Conservation (phyloP, 495 filamentous ascomycete species). For the Penicillium antarcticum region DNA sequence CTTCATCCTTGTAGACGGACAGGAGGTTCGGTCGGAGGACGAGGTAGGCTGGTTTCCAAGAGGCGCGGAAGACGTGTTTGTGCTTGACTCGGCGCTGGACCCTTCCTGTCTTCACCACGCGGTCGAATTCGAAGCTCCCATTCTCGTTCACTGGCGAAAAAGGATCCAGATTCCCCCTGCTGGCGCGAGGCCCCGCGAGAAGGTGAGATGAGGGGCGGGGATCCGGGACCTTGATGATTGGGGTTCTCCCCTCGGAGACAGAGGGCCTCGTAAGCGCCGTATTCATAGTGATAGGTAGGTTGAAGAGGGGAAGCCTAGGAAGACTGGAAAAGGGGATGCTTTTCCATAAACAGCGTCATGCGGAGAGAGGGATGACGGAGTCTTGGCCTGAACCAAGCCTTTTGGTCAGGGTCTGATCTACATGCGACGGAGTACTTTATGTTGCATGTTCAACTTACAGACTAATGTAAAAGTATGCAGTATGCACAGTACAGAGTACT, state of each 20-base stretch:
- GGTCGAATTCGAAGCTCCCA: conserved; percentile 91
- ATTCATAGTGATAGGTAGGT: conserved; percentile 20
- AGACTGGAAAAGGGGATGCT: conserved; percentile 11
- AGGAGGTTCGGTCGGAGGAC: conserved; percentile 92
- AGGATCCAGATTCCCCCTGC: conserved; percentile 57
- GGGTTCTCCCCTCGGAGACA: conserved; percentile 23
- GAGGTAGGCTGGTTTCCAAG: conserved; percentile 86
- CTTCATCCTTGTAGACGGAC: conserved; percentile 90
- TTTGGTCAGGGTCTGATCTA: not conserved
- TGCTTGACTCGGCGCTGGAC: conserved; percentile 85
- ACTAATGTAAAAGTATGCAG: too few species aligned
- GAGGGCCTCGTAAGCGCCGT: conserved; percentile 22
- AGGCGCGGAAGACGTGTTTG: conserved; percentile 73
- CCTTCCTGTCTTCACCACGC: conserved; percentile 82
- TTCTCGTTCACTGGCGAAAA: conserved; percentile 88
- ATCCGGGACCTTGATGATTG: conserved; percentile 31
- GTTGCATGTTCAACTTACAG: not conserved
- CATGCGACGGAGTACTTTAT: not conserved
- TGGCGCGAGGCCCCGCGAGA: conserved; percentile 15
- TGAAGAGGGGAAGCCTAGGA: not conserved
- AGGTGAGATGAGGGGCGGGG: conserved; percentile 11
- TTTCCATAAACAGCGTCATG: conserved; percentile 6
- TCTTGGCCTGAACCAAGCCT: conserved; percentile 9
- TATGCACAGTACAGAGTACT: too few species aligned
- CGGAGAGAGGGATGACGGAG: conserved; percentile 5